Percentiles rank a stretch among this genome's conserved stretches.
These are phyloP conservation scores for Apiospora malaysiana DNA, from an alignment of 2,329 filamentous ascomycete genomes.

Conservation along the genomic window DNA sequence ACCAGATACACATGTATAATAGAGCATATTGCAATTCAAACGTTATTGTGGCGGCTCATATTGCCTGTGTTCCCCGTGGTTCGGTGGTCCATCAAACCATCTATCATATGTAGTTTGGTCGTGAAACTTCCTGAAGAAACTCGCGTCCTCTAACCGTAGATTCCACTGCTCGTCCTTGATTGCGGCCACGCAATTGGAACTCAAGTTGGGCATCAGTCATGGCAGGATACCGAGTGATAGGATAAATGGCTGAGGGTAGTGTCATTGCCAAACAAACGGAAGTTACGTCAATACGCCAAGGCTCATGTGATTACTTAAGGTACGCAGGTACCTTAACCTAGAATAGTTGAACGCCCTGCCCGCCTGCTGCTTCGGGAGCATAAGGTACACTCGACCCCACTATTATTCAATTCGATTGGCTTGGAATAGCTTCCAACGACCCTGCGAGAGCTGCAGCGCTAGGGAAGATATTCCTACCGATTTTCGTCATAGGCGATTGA, in stretches of 20 bases:
- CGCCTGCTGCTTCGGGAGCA: conserved; percentile 1
- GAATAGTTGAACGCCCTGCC: not conserved
- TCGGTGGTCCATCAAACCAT: not conserved
- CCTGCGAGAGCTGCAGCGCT: not conserved
- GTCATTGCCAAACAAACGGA: not conserved
- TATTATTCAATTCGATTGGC: not conserved
- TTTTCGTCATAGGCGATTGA: not conserved
- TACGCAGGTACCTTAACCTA: not conserved
- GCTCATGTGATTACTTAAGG: no score
- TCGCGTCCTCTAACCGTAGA: no score
- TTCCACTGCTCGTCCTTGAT: no score
- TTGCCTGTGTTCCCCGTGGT: not conserved
- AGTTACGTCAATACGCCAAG: not conserved
- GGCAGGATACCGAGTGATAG: no score
- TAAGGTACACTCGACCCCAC: not conserved
- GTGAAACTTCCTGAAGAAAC: no score
- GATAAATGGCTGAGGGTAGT: no score
- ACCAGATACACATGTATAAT: not conserved
- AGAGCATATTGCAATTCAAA: not conserved
- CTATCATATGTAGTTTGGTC: no score
- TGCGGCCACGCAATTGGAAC: no score
- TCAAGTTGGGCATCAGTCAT: no score
- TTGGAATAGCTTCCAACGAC: conserved; percentile 1
- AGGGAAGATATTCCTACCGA: not conserved
- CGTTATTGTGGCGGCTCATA: no score